Base-by-base conservation (phyloP, 169 alveolate species). In the Eimeria sp. region DNA sequence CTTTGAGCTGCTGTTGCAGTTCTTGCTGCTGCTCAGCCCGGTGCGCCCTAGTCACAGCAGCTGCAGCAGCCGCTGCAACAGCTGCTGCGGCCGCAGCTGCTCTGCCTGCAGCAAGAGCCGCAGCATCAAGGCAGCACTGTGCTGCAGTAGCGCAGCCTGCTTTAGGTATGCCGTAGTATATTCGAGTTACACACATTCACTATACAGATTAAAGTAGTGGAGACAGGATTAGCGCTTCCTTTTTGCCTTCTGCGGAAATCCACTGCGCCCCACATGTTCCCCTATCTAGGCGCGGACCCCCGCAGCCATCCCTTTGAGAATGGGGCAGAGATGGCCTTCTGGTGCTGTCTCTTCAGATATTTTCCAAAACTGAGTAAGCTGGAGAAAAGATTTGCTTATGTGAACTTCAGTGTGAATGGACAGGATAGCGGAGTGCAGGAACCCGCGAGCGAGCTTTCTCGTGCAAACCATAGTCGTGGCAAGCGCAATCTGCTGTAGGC, bases 261-360 rank as follows among this genome's bases (percentile, higher is more conserved):
- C 63, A 54, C 83, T 73, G 83, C 88, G 91, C 91, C 91, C 91
- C 91, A 83, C 91, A 83, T 83, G 91, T 27, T 61, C 76, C 91
- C 91, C 91, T 83, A 54, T 83, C 75, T 45, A 49, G n/a, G 57
- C 57, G 67, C 76, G 70, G 58, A 61, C 91, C 75, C 76, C 91
- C 91, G 91, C 91, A 58, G 76, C 91, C 91, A 73, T 83, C 87
- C 25, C 54, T 78, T 2, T 3, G 4, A 54, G 25, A n/a, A 14
- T 6, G 67, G 45, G 65, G 70, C 88, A n/a, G 88, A 43, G 67
- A 34, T 51, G 65, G 88, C 88, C 88, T 78, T 78, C 88, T 45
- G n/a, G 45, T 4, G 45, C 40, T 47, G 65, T 43, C 65, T 78
- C 61, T 25, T 5, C n/a, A 3, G 5, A 43, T 78, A 47, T 78